Conservation (phyloP, 345 rosid genomes). For the Populus alba region DNA sequence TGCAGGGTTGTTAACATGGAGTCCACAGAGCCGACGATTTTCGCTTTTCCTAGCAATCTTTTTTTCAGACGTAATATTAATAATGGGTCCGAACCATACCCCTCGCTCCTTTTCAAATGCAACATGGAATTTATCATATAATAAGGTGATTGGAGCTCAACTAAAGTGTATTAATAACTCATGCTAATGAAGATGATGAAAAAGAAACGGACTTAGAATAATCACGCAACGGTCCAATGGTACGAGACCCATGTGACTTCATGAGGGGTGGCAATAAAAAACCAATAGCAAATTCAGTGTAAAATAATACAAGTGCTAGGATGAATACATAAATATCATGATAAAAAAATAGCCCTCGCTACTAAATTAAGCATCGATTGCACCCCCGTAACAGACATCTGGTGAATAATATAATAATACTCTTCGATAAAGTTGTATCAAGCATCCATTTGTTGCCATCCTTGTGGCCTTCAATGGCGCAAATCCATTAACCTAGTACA, state of each 20-base stretch:
- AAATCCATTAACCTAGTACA: constrained; percentile 15
- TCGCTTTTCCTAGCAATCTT: background rate
- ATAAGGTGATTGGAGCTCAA: constrained; percentile 14
- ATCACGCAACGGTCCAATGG: constrained; percentile 40
- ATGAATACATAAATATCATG: background rate
- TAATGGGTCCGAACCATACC: background rate
- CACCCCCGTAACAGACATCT: constrained; percentile 15
- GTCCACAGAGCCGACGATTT: constrained; percentile 6
- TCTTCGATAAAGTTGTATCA: background rate
- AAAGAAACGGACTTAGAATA: constrained; percentile 23
- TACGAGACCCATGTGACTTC: constrained; percentile 55
- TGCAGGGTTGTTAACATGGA: background rate
- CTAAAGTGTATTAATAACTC: constrained; percentile 5
- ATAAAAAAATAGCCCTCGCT: no score
- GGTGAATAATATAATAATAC: constrained; percentile 3
- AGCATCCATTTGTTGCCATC: constrained; percentile 15
- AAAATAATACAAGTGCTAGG: constrained; percentile 21
- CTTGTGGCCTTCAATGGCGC: constrained; percentile 22
- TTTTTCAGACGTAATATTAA: background rate
- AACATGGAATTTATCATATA: constrained; percentile 18
- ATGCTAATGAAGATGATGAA: constrained; percentile 1
- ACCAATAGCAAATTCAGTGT: constrained; percentile 26
- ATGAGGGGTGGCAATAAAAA: constrained; percentile 27
- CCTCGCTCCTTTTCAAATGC: constrained; percentile 21
- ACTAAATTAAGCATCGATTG: constrained; percentile 3